Evolutionary conservation across 2,329 filamentous ascomycete species (phyloP).

Genomic region (Magnaporthales sp.): DNA sequence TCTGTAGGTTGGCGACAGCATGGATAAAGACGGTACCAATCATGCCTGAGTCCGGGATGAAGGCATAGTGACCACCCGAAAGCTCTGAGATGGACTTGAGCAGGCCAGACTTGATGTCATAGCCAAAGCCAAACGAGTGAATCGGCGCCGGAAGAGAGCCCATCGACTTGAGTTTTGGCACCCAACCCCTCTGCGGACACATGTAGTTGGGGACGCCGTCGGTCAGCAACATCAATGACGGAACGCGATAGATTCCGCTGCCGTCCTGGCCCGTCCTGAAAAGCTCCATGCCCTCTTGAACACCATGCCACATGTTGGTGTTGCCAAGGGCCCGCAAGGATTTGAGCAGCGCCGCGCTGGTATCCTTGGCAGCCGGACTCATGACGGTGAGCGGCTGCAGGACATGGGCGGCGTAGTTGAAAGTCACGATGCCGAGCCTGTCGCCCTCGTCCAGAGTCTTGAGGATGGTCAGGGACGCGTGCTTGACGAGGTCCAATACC

Average conservation of each 20-base stretch:
- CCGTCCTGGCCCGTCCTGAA: constrained; percentile 26
- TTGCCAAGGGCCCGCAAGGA: constrained; percentile 24
- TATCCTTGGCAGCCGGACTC: no score
- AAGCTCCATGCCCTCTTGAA: constrained; percentile 38
- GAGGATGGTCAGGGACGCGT: constrained; percentile 46
- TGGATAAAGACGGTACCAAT: constrained; percentile 55
- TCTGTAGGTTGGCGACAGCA: constrained; percentile 51
- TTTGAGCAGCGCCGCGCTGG: constrained; percentile 30
- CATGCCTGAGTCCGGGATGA: constrained; percentile 55
- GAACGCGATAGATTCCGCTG: constrained; percentile 26
- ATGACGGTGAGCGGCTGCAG: constrained; percentile 30
- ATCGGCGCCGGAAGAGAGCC: constrained; percentile 31
- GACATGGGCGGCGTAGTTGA: constrained; percentile 29
- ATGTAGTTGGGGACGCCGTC: constrained; percentile 47
- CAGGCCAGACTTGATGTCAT: constrained; percentile 38
- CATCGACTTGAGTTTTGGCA: constrained; percentile 40
- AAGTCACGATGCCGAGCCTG: constrained; percentile 50
- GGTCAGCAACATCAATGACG: constrained; percentile 44
- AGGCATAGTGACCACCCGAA: constrained; percentile 48
- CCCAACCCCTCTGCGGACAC: constrained; percentile 42
- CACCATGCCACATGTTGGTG: constrained; percentile 52
- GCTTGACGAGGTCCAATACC: constrained; percentile 50
- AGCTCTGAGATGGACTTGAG: constrained; percentile 52
- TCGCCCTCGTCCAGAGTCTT: constrained; percentile 61
- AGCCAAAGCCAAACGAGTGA: constrained; percentile 48